These are phyloP conservation scores for Coemansia sp. DNA, from an alignment of 192 early-diverging fungal genomes.

Conservation along the genomic window DNA sequence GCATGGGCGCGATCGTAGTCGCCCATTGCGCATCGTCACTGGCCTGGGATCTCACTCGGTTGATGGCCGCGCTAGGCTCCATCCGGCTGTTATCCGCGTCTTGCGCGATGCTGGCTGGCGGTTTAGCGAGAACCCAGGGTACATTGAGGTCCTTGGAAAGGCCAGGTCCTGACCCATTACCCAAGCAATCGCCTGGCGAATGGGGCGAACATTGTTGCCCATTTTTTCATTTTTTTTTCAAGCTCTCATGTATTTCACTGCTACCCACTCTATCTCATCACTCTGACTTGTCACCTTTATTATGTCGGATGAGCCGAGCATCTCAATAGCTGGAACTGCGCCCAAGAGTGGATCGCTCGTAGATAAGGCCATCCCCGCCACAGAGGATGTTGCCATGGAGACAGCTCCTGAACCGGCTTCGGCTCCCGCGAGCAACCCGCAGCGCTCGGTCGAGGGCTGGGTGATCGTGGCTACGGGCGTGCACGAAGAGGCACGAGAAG, in stretches of 20 bases:
- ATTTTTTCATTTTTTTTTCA: not conserved
- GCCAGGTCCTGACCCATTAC: not conserved
- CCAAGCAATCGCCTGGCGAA: not conserved
- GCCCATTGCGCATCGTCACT: conserved; percentile 64
- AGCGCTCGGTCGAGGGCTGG: conserved; percentile 86
- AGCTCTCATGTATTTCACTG: not conserved
- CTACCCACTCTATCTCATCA: not conserved
- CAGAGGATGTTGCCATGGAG: not conserved
- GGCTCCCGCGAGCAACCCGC: conserved; percentile 6
- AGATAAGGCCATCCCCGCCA: too few relatives aligned
- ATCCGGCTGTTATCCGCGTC: conserved; percentile 51
- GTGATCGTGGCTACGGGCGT: conserved; percentile 89
- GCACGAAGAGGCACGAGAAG: conserved; percentile 94
- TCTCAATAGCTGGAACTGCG: conserved; percentile 23
- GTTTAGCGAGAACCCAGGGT: conserved; percentile 56
- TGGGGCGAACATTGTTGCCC: not conserved
- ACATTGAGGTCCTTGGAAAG: conserved; percentile 44
- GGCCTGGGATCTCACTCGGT: conserved; percentile 67
- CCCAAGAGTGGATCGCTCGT: not conserved
- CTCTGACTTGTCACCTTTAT: not conserved
- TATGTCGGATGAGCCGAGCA: not conserved
- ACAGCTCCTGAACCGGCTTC: not conserved
- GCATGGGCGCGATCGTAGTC: conserved; percentile 45
- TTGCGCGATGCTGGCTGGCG: conserved; percentile 60
- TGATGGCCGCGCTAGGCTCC: conserved; percentile 56